phyloP scores from a whole-genome alignment of 345 rosid genomes.

The Anastatica hierochuntica region DNA sequence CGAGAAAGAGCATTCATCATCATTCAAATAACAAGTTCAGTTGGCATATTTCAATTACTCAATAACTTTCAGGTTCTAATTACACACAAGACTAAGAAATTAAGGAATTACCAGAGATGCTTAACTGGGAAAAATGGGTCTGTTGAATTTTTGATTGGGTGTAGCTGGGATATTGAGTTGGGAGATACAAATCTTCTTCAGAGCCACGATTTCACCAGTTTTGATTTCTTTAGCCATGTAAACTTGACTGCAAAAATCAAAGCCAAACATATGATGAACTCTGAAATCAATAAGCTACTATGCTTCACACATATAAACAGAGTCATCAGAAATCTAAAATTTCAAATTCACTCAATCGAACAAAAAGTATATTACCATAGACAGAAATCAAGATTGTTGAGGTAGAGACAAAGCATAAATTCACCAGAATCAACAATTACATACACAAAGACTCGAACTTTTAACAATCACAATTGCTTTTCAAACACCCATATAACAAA shows the following conservation, averaged over 20 bases:
- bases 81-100: too few relatives aligned
- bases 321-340: neutral
- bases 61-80: too few relatives aligned
- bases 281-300: neutral
- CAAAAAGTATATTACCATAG: neutral
- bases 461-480: neutral
- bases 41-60: too few relatives aligned
- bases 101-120: too few relatives aligned
- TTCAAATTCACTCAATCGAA: neutral
- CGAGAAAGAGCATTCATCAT: too few relatives aligned
- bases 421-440: neutral
- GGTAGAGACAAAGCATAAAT: neutral
- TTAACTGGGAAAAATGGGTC: too few relatives aligned
- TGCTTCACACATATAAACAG: neutral
- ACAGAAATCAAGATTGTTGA: neutral
- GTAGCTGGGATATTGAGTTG: too few relatives aligned
- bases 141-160: too few relatives aligned
- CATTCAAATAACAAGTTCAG: too few relatives aligned
- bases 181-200: conserved; percentile 92
- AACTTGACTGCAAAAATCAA: conserved; percentile 51
- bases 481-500: neutral
- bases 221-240: conserved; percentile 69
- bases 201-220: conserved; percentile 91
- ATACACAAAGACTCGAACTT: neutral
- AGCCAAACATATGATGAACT: neutral